phyloP scores from a whole-genome alignment of 768 basidiomycete genomes.

The Tulasnella calospora region DNA sequence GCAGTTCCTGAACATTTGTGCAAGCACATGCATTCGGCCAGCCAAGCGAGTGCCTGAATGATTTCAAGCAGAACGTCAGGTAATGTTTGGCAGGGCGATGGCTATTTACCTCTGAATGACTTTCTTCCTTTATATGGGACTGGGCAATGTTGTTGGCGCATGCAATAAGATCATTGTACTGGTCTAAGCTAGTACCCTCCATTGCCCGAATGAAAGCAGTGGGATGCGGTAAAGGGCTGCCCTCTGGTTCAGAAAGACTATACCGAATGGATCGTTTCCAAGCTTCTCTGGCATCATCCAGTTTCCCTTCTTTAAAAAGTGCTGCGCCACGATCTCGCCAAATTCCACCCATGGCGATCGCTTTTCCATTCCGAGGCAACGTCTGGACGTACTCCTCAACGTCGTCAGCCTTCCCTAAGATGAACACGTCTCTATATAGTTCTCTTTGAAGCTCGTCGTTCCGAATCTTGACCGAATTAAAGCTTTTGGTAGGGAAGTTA shows the following conservation, averaged over 20 bases:
- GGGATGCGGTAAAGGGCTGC: background rate
- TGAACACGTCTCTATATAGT: background rate
- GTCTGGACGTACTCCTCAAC: background rate
- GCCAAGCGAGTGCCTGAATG: constrained; percentile 2
- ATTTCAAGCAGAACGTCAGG: background rate
- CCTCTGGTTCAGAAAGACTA: background rate
- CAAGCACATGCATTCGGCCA: background rate
- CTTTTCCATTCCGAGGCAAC: background rate
- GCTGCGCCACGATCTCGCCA: background rate
- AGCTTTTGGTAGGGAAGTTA: background rate
- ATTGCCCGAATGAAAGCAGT: background rate
- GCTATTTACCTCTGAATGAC: background rate
- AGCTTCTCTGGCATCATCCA: background rate
- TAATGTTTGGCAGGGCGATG: too few relatives aligned
- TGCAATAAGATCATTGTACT: background rate
- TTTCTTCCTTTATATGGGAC: background rate
- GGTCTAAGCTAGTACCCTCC: background rate
- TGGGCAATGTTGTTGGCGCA: constrained; percentile 7
- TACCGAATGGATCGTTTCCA: background rate
- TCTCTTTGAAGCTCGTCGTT: background rate
- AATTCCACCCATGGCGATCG: background rate
- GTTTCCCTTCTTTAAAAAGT: background rate
- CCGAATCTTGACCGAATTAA: background rate
- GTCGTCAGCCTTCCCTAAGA: background rate
- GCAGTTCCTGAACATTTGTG: background rate